Conservation (phyloP, 2,329 filamentous ascomycete species). For the Colletotrichum paranaense region DNA sequence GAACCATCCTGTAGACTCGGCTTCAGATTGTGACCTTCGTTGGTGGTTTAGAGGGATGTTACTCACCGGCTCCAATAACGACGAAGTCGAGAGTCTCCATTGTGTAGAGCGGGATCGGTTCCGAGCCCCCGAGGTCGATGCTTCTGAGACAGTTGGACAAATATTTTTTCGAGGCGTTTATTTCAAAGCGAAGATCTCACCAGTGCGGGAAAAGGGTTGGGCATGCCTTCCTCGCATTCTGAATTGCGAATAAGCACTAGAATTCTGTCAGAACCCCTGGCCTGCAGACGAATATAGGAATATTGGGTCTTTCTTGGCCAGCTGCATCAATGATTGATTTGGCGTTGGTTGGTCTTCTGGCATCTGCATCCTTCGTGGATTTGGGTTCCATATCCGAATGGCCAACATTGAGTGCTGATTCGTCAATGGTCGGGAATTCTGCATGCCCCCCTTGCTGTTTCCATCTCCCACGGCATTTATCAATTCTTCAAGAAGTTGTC, state of each 20-base stretch:
- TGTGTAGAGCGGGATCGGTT: neutral
- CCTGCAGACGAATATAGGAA: neutral
- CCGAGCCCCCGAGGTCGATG: neutral
- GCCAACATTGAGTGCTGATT: slow-evolving; percentile 1
- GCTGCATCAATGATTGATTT: neutral
- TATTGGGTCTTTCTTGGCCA: neutral
- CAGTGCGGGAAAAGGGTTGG: neutral
- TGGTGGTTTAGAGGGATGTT: neutral
- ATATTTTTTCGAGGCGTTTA: neutral
- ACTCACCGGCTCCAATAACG: slow-evolving; percentile 65
- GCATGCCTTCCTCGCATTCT: neutral
- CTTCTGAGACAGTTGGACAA: neutral
- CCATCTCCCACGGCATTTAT: neutral
- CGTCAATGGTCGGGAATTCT: slow-evolving; percentile 4
- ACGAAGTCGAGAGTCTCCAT: slow-evolving; percentile 60
- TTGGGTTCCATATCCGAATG: neutral
- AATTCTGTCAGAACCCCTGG: neutral
- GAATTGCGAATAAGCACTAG: neutral
- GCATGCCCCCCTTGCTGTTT: neutral
- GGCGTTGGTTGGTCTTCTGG: neutral
- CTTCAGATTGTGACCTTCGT: neutral
- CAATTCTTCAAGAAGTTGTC: neutral
- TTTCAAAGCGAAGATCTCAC: neutral
- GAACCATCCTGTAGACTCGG: slow-evolving; percentile 53
- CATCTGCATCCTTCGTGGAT: neutral